Conservation (phyloP, 441 rosid species). For the Pelargonium citronellum region DNA sequence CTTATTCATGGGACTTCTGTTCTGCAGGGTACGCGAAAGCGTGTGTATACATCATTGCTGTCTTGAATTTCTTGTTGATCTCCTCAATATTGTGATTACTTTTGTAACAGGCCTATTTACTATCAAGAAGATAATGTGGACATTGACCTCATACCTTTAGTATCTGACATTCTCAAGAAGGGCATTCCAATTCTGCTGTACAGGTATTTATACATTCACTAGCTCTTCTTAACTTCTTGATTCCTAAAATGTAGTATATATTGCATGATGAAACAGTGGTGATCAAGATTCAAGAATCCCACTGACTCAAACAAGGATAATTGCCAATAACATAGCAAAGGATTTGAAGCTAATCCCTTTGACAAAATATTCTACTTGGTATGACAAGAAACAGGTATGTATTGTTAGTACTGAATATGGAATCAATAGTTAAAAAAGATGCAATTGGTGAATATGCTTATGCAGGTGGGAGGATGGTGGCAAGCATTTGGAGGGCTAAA, state of each 20-base stretch:
- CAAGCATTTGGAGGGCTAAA: conserved; percentile 22
- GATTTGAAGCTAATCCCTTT: conserved; percentile 25
- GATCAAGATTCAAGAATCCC: conserved; percentile 39
- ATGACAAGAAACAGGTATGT: conserved; percentile 31
- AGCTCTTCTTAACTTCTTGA: not conserved
- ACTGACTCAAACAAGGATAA: conserved; percentile 34
- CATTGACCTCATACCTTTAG: conserved; percentile 27
- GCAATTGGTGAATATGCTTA: not conserved
- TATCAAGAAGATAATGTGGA: conserved; percentile 28
- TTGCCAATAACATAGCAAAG: conserved; percentile 33
- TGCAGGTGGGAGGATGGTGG: conserved; percentile 39
- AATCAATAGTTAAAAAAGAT: not conserved
- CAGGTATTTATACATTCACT: conserved; percentile 16
- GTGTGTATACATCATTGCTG: not conserved
- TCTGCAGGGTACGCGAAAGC: conserved; percentile 17
- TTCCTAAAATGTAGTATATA: not conserved
- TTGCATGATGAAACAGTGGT: conserved; percentile 23
- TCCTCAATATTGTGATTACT: not conserved
- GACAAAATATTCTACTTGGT: conserved; percentile 29
- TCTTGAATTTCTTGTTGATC: not conserved
- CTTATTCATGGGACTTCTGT: conserved; percentile 31
- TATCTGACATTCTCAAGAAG: conserved; percentile 24
- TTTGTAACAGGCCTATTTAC: conserved; percentile 26
- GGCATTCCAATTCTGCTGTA: conserved; percentile 33
- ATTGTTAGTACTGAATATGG: too few species aligned